A percentile compares a stretch with the other conserved stretches of the same genome.
These are phyloP conservation scores for Neofusicoccum parvum DNA, from an alignment of 2,329 filamentous ascomycete species.

Conservation along the genomic window DNA sequence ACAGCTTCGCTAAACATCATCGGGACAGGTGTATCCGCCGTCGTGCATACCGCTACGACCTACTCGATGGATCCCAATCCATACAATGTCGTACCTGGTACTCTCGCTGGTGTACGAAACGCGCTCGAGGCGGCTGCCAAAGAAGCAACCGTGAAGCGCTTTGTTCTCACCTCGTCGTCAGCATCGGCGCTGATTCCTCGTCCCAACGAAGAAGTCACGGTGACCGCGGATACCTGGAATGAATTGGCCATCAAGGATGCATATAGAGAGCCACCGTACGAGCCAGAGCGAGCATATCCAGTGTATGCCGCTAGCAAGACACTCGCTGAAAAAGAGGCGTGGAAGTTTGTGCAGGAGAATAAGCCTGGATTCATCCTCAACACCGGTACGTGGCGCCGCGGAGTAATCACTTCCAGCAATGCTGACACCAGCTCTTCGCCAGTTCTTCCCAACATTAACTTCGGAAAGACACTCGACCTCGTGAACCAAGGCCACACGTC, in stretches of 20 bases:
- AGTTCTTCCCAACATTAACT: constrained; percentile 21
- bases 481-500: constrained; percentile 24
- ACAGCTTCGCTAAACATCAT: too few species aligned
- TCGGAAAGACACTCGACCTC: constrained; percentile 23
- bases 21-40: constrained; percentile 38
- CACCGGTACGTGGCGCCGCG: constrained; percentile 22
- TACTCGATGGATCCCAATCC: constrained; percentile 41
- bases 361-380: constrained; percentile 45
- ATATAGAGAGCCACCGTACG: constrained; percentile 28
- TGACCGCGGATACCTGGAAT: constrained; percentile 37
- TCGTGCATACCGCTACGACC: constrained; percentile 51
- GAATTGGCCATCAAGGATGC: constrained; percentile 33
- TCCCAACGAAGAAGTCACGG: constrained; percentile 33
- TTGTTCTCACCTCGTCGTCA: constrained; percentile 50
- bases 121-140: constrained; percentile 46
- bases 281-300: constrained; percentile 29
- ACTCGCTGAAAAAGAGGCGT: constrained; percentile 44
- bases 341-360: constrained; percentile 45
- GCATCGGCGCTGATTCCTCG: constrained; percentile 31
- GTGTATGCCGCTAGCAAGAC: constrained; percentile 48
- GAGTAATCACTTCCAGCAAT: too few species aligned
- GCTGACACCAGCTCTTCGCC: constrained; percentile 14
- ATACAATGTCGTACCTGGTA: constrained; percentile 46
- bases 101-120: constrained; percentile 38
- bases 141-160: constrained; percentile 44